Base-by-base conservation (phyloP, 148 eudicot species). In the Vaccinium darrowii region DNA sequence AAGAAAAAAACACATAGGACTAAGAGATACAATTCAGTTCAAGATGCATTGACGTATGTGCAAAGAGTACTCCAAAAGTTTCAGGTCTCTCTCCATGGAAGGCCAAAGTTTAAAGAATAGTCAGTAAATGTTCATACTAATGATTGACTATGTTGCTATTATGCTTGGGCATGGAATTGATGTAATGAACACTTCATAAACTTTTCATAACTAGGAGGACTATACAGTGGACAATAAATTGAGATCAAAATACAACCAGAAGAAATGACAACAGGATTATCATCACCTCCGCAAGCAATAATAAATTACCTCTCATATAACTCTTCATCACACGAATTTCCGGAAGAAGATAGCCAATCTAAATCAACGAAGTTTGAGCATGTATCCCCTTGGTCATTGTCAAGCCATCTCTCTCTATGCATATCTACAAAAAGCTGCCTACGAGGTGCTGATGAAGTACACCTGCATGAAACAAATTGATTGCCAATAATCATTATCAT, bases 341-440 rank as follows among this genome's bases (percentile, higher is more conserved):
- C 96, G 65, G 96, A 94, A 60, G 98, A 95, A 83, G 98, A 95
- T 83, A 95, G 92, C 98, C 95, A 92, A 77, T 93, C 98, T 84
- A 94, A 81, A 90, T 95, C 96, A 60, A 95, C 92, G 88, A 95
- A 95, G 93, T 95, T 95, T 79, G 98, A 95, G 91, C 90, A 90
- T 69, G 93, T 86, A 86, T 95, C 91, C 65, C 89, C 88, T 79
- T 86, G 88, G 84, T 93, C 91, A 87, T 89, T 88, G 84, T 89
- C 95, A 51, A 86, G 86, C 84, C 36, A 87, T 60, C 90, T 82
- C 15, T 92, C 94, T 81, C 89, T 89, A 83, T 89, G 92, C 89
- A 92, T 91, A 82, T 95, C 92, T 71, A 89, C 89, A 80, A 90
- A 92, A 89, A 91, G 82, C 84, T 89, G 94, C 88, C 88, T 92